phyloP scores from a whole-genome alignment of 192 early-diverging fungal species.

The Lobosporangium transversale region DNA sequence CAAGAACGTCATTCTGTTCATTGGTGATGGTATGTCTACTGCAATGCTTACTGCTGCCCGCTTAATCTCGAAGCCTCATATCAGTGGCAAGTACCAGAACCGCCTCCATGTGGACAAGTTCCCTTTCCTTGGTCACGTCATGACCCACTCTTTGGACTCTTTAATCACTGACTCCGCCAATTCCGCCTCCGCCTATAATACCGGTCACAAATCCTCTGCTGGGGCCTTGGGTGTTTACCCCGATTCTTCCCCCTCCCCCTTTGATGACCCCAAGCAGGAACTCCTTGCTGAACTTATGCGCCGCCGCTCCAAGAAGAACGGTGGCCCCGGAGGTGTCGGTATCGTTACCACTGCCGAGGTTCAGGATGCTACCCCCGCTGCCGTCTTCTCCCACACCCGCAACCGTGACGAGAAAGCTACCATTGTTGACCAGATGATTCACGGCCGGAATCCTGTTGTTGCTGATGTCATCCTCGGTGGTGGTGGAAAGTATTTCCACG shows the following conservation, averaged over 20 bases:
- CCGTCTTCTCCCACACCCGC: conserved; percentile 69
- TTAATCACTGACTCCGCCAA: conserved; percentile 78
- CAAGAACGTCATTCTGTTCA: conserved; percentile 73
- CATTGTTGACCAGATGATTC: conserved; percentile 68
- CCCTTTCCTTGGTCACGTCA: conserved; percentile 61
- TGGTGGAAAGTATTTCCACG: conserved; percentile 68
- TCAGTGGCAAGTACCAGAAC: conserved; percentile 65
- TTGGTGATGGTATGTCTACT: conserved; percentile 71
- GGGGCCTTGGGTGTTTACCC: conserved; percentile 69
- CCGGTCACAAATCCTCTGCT: conserved; percentile 68
- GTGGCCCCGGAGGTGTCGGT: conserved; percentile 64
- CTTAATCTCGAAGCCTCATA: conserved; percentile 63
- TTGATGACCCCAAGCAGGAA: conserved; percentile 75
- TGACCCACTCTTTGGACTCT: conserved; percentile 71
- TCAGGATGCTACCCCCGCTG: conserved; percentile 74
- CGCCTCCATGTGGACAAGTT: conserved; percentile 57
- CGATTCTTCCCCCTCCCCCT: conserved; percentile 63
- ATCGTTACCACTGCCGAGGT: conserved; percentile 71
- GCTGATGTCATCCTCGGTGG: conserved; percentile 73
- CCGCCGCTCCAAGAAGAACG: conserved; percentile 62
- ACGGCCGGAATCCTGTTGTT: conserved; percentile 62
- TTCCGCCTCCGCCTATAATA: conserved; percentile 71
- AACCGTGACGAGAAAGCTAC: conserved; percentile 59
- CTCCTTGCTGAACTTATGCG: conserved; percentile 68
- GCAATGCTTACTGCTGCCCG: conserved; percentile 72